These are phyloP conservation scores for Naumovozyma castellii DNA, from an alignment of 805 yeast species.

Conservation along the genomic window DNA sequence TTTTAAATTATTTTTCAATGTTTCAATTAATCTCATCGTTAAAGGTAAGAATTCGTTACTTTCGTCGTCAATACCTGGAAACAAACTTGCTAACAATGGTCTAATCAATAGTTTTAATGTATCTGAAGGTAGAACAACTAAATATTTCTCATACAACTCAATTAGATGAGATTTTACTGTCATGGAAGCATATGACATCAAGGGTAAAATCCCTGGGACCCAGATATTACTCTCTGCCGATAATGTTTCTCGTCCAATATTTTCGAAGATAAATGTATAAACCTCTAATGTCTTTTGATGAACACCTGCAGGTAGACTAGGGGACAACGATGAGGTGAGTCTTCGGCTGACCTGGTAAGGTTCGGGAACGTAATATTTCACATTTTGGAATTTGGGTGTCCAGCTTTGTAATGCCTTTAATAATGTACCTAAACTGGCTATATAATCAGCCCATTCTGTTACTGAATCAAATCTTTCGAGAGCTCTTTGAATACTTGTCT, in stretches of 20 bases:
- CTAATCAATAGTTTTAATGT: slow-evolving; percentile 48
- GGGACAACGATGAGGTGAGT: slow-evolving; percentile 70
- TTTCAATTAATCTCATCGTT: slow-evolving; percentile 50
- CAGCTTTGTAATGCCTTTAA: slow-evolving; percentile 57
- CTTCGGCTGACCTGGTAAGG: slow-evolving; percentile 58
- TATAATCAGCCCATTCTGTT: slow-evolving; percentile 97
- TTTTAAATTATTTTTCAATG: slow-evolving; percentile 43
- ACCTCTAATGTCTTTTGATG: slow-evolving; percentile 80
- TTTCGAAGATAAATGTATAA: slow-evolving; percentile 59
- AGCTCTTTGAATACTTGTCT: slow-evolving; percentile 61
- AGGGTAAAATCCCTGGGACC: slow-evolving; percentile 89
- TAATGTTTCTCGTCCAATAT: slow-evolving; percentile 47
- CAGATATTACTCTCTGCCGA: slow-evolving; percentile 56
- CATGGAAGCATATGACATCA: slow-evolving; percentile 81
- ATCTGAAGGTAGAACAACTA: slow-evolving; percentile 43
- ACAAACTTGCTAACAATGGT: slow-evolving; percentile 62
- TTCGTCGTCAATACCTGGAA: slow-evolving; percentile 91
- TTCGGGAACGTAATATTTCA: slow-evolving; percentile 53
- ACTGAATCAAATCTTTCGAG: slow-evolving; percentile 68
- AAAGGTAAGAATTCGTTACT: slow-evolving; percentile 70
- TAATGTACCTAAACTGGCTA: slow-evolving; percentile 73
- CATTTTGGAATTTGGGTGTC: slow-evolving; percentile 31
- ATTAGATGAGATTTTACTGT: slow-evolving; percentile 75
- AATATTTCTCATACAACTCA: slow-evolving; percentile 45
- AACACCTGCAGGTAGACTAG: slow-evolving; percentile 87